Conservation (phyloP, 108 stramenopile genomes). For the Skeletonema marinoi region DNA sequence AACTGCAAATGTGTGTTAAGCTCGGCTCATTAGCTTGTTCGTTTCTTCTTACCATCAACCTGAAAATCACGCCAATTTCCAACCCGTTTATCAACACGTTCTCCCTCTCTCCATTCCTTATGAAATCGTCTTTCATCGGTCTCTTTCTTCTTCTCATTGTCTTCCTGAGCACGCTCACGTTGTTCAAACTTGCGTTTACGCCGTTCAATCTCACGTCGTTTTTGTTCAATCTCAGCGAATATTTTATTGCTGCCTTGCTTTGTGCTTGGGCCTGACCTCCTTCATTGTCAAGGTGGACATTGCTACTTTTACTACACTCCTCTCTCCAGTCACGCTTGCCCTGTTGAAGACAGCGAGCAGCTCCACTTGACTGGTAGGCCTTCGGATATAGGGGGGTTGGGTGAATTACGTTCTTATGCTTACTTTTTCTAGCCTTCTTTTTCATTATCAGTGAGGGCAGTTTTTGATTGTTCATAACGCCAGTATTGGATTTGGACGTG, state of each 20-base stretch:
- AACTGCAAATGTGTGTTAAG: background rate
- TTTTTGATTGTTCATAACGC: slow-evolving; percentile 20
- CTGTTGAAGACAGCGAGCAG: too few relatives aligned
- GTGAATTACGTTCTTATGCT: too few relatives aligned
- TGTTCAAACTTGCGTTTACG: slow-evolving; percentile 78
- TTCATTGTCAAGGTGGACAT: background rate
- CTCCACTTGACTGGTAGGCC: too few relatives aligned
- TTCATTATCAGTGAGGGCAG: too few relatives aligned
- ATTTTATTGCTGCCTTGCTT: slow-evolving; percentile 72
- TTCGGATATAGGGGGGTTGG: too few relatives aligned
- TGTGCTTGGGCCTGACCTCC: slow-evolving; percentile 53
- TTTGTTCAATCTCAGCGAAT: slow-evolving; percentile 83
- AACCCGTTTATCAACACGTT: slow-evolving; percentile 80
- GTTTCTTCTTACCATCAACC: slow-evolving; percentile 19
- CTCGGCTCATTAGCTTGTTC: background rate
- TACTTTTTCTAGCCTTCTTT: too few relatives aligned
- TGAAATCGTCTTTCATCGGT: slow-evolving; percentile 70
- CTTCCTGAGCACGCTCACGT: slow-evolving; percentile 83
- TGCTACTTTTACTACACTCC: slow-evolving; percentile 4
- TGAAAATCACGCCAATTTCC: slow-evolving; percentile 92
- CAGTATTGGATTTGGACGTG: slow-evolving; percentile 10
- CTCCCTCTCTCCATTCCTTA: slow-evolving; percentile 75
- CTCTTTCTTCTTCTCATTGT: slow-evolving; percentile 74
- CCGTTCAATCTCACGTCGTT: slow-evolving; percentile 75
- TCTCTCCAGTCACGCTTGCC: slow-evolving; percentile 64